A percentile compares a stretch with the other conserved stretches of the same genome.
Evolutionary conservation across 2,329 filamentous ascomycete genomes (phyloP).

Genomic region (Penicillium paneum): DNA sequence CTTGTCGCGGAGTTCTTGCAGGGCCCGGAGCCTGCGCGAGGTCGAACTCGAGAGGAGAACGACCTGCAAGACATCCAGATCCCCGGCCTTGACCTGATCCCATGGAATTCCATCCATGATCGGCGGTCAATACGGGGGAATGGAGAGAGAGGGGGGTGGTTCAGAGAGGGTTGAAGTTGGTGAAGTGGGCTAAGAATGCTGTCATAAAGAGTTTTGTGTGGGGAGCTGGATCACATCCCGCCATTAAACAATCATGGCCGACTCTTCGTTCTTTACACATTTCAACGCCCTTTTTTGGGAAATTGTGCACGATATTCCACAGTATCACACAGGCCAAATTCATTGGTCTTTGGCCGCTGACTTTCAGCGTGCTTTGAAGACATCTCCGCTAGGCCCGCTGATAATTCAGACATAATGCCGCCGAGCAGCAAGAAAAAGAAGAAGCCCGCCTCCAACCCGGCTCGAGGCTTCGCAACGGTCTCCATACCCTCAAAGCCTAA

Average conservation of each 20-base stretch:
- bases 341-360: slow-evolving; percentile 2
- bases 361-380: slow-evolving; percentile 10
- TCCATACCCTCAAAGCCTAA: slow-evolving; percentile 84
- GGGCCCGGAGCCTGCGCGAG: slow-evolving; percentile 39
- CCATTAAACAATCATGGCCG: slow-evolving; percentile 20
- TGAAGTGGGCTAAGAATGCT: slow-evolving; percentile 33
- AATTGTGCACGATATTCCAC: not conserved
- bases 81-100: slow-evolving; percentile 44
- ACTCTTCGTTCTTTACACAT: slow-evolving; percentile 16
- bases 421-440: slow-evolving; percentile 80
- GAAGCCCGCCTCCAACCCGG: slow-evolving; percentile 82
- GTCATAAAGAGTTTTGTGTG: slow-evolving; percentile 44
- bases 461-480: slow-evolving; percentile 88
- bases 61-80: slow-evolving; percentile 39
- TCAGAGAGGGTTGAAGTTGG: slow-evolving; percentile 16
- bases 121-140: slow-evolving; percentile 28
- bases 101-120: slow-evolving; percentile 46
- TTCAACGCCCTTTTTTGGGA: slow-evolving; percentile 9
- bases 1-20: slow-evolving; percentile 46
- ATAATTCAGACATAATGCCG: slow-evolving; percentile 55
- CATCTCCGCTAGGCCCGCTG: slow-evolving; percentile 6
- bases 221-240: slow-evolving; percentile 25
- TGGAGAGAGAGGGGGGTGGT: slow-evolving; percentile 29
- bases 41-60: slow-evolving; percentile 45
- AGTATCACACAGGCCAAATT: not conserved